Evolutionary conservation across 345 rosid genomes (phyloP), one percentile per base, ranked within the genome.

Genomic region (Eucalyptus dawsonii): DNA sequence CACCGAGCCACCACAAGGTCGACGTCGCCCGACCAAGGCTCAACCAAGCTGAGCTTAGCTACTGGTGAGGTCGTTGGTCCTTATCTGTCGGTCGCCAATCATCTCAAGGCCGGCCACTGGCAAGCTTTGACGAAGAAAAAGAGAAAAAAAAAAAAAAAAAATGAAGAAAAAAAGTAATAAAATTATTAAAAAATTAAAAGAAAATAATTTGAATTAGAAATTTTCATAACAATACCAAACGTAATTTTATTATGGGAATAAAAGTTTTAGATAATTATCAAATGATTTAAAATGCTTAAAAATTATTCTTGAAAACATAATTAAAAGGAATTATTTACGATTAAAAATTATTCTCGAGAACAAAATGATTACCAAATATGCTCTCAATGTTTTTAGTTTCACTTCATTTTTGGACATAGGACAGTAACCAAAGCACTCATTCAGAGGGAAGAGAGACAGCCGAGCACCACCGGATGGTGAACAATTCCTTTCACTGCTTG

Each of bases 351-450:
- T 53, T 53, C 0, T 19, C 1, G 24, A 0, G 0, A 51, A 0
- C 2, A 16, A 1, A 51, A 16, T 51, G 8, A 1, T 51, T 51
- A 51, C 2, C 1, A 3, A 17, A 17, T 1, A 1, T 0, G 0
- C 11, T 5, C 2, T 9, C 9, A 3, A 0, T 37, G 8, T 21
- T 14, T 21, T 9, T 40, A 76, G 15, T 37, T 37, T 11, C 83
- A 6, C 25, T 37, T 72, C 27, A 76, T 10, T 76, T 72, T 37
- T 27, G 8, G 27, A 76, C 83, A 19, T 21, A 44, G 83, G 83
- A 21, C 47, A 76, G 14, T 11, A 76, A 37, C 81, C 80, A 16
- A 69, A 34, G 42, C 42, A 9, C 44, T 17, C 13, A 31, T 69
- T 67, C 21, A n/a, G 22, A 14, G 76, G 76, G 40, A 4, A 67